Evolutionary conservation across 805 yeast genomes (phyloP), one percentile per base, ranked within the genome.

Genomic region (Wickerhamiella qilinensis): DNA sequence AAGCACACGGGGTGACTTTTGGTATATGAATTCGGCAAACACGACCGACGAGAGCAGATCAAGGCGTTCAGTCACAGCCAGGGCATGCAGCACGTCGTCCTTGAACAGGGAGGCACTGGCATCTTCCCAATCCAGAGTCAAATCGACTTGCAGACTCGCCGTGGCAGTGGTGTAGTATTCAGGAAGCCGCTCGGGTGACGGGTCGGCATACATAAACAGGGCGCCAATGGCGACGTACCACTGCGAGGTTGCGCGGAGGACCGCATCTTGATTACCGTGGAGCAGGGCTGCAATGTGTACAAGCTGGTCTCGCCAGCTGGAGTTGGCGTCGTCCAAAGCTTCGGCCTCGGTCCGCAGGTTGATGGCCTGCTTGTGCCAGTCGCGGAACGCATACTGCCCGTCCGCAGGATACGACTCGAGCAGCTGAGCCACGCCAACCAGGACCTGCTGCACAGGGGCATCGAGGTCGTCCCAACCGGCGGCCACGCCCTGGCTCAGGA

Each of bases 51-150:
- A 28, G 27, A 40, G 15, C 2, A 38, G 12, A 32, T 47, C 46
- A 11, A 49, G 40, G 11, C 27, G 25, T 30, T 42, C 37, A 25
- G 48, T 30, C 20, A 31, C n/a, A 21, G 36, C 34, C 2, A 49
- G 35, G 3, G 51, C 53, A 2, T 38, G 31, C 4, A 46, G 36
- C 1, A 39, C 33, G 12, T 38, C 20, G 21, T 39, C 40, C 36
- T 45, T 45, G 35, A 49, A 42, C 21, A 45, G 36, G 3, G 42
- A 38, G 20, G 42, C 39, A 36, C 45, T 40, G 15, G 48, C 49
- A 16, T 40, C 42, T 15, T 49, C 52, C 51, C 51, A 49, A 22
- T 39, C 40, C 7, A 40, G 40, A 18, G 43, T 29, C 15, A 35
- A 3, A 27, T 20, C 44, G 9, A 37, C 43, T n/a, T 37, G 33